Percentiles rank a stretch among this genome's conserved stretches.
Evolutionary conservation across 1,284 basidiomycete species (phyloP).

Genomic region (Stygiomarasmius scandens): DNA sequence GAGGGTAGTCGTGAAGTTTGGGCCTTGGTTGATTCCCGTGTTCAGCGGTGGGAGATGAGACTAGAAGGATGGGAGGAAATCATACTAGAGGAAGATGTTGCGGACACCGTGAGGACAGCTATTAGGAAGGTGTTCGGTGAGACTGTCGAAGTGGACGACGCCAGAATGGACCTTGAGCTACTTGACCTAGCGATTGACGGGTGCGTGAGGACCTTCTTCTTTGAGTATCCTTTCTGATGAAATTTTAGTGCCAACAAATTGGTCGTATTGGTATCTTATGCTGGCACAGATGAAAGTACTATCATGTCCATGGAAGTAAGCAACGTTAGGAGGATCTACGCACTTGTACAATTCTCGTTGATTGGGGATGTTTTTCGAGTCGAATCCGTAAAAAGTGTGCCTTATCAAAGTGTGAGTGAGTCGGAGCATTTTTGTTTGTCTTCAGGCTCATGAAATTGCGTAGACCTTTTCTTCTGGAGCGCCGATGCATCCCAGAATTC

Average conservation of each 20-base stretch:
- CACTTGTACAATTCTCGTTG: conserved; percentile 52
- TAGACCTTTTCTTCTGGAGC: conserved; percentile 67
- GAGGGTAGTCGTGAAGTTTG: conserved; percentile 56
- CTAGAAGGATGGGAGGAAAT: conserved; percentile 71
- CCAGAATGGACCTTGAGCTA: conserved; percentile 65
- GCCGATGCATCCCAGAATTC: conserved; percentile 70
- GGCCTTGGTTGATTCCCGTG: conserved; percentile 63
- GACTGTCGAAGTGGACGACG: conserved; percentile 40
- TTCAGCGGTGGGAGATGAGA: conserved; percentile 70
- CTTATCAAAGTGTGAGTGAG: conserved; percentile 70
- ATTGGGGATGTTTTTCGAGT: conserved; percentile 46
- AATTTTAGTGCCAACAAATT: conserved; percentile 51
- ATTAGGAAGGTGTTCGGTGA: conserved; percentile 45
- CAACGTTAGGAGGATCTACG: conserved; percentile 62
- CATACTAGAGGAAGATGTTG: conserved; percentile 55
- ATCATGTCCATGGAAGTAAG: conserved; percentile 44
- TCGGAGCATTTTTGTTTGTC: background rate
- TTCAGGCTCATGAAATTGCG: background rate
- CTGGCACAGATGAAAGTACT: conserved; percentile 51
- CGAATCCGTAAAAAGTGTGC: conserved; percentile 56
- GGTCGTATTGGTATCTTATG: conserved; percentile 69
- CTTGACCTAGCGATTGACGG: conserved; percentile 67
- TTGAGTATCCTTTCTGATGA: conserved; percentile 2
- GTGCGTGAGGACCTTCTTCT: conserved; percentile 37
- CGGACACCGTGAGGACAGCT: conserved; percentile 41